A percentile compares a stretch with the other conserved stretches of the same genome.
phyloP scores from a whole-genome alignment of 371 early-diverging fungal genomes.

The Dinochytrium kinnereticum region DNA sequence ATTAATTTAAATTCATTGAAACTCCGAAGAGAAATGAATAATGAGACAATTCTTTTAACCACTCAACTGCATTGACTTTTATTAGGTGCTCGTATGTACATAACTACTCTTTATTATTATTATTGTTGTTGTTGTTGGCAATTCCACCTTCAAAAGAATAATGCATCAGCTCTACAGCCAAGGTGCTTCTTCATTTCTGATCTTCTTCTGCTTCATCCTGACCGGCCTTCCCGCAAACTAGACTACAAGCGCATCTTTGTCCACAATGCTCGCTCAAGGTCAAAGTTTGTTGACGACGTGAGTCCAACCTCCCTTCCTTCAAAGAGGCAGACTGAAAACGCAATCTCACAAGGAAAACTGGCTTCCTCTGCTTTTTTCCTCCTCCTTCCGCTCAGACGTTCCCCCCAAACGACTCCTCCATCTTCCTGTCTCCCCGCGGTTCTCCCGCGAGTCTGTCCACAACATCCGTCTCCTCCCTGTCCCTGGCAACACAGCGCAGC shows the following conservation, averaged over 20 bases:
- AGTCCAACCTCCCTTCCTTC: background rate
- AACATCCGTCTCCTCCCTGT: background rate
- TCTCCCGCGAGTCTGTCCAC: background rate
- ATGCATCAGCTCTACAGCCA: conserved; percentile 13
- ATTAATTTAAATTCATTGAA: too few relatives aligned
- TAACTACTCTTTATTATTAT: too few relatives aligned
- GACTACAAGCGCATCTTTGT: conserved; percentile 32
- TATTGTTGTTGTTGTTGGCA: too few relatives aligned
- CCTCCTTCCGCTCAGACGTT: conserved; percentile 24
- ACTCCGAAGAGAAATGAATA: too few relatives aligned
- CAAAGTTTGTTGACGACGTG: conserved; percentile 30
- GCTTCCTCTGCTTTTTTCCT: background rate
- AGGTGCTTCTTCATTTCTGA: background rate
- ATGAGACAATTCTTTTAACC: too few relatives aligned
- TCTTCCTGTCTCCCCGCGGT: conserved; percentile 14
- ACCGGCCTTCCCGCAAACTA: background rate
- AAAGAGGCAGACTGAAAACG: background rate
- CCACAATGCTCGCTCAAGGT: conserved; percentile 21
- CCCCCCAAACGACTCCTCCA: conserved; percentile 31
- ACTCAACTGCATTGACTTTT: too few relatives aligned
- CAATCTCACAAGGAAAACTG: too few relatives aligned
- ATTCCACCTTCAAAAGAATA: too few relatives aligned
- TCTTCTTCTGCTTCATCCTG: background rate
- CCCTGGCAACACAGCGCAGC: background rate
- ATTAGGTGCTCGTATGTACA: too few relatives aligned